phyloP scores from a whole-genome alignment of 1,284 basidiomycete genomes.

The Anthracocystis panici-leucophaei region DNA sequence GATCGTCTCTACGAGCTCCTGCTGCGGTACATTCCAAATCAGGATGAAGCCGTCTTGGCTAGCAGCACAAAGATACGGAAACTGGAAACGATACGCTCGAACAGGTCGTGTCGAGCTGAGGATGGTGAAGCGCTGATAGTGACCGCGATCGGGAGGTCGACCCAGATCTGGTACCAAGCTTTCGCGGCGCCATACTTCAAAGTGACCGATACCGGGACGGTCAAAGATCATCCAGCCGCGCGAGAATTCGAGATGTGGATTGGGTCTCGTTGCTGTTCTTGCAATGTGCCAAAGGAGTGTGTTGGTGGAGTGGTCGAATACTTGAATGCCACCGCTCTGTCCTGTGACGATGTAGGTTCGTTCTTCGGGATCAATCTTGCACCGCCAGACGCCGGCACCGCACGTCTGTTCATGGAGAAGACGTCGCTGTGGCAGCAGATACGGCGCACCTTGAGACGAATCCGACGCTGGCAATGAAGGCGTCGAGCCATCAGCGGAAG shows the following conservation, averaged over 20 bases:
- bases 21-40: conserved; percentile 47
- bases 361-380: conserved; percentile 61
- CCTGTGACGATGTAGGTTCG: conserved; percentile 50
- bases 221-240: conserved; percentile 62
- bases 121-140: conserved; percentile 39
- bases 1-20: conserved; percentile 39
- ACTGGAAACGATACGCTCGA: conserved; percentile 61
- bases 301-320: conserved; percentile 36
- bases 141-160: conserved; percentile 46
- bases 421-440: conserved; percentile 18
- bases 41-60: conserved; percentile 46
- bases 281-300: conserved; percentile 52
- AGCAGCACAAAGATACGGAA: conserved; percentile 49
- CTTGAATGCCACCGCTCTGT: conserved; percentile 33
- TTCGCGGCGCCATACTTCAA: conserved; percentile 62
- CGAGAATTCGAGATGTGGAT: conserved; percentile 60
- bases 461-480: neutral
- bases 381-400: conserved; percentile 50
- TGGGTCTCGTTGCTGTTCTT: conserved; percentile 30
- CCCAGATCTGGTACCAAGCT: conserved; percentile 44
- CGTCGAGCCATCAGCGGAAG: neutral
- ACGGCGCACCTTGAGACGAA: neutral
- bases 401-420: conserved; percentile 9
- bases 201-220: conserved; percentile 42
- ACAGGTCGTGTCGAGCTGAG: conserved; percentile 36